Base-by-base conservation (phyloP, 176 grass and related monocot genomes). In the Saccharum spontaneum region DNA sequence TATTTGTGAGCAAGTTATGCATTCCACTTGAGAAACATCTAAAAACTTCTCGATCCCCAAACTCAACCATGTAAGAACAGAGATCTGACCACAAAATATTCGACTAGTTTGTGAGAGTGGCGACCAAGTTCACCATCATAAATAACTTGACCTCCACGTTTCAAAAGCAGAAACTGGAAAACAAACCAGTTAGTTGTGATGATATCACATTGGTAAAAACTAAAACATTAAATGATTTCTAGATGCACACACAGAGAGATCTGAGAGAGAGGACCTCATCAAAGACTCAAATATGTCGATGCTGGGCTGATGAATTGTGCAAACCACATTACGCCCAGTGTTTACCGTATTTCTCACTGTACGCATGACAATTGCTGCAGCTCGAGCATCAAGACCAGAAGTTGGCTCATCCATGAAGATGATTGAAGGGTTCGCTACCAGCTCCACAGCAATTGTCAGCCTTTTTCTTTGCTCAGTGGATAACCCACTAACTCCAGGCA, bases 271-370 rank as follows among this genome's bases (percentile, higher is more conserved):
- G 28, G 73, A 94, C 95, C 89, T 98, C 95, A 79, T 98, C 95
- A 98, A 98, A 55, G 95, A 89, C 84, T 98, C 95, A 76, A 98
- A 98, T 69, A 98, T 98, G 75, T 98, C 92, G 3, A 98, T 98
- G 79, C 95, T 98, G 37, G 95, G 45, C 45, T 48, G 45, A 48
- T 48, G 45, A 15, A 48, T 48, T 48, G 45, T 48, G 45, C 45
- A 48, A 48, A 48, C 45, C 45, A 48, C 45, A 15, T 12, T 48
- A 15, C 45, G 45, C 13, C 45, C 45, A 48, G 45, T 48, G 13
- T 48, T 48, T 15, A 48, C 45, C 4, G 45, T 48, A 14, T 15
- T 48, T 48, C 45, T 48, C 12, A 48, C 45, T 14, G 45, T 15
- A 48, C 45, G 45, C 45, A 48, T 48, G 45, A 15, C 45, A 15